phyloP scores from a whole-genome alignment of 2,329 filamentous ascomycete genomes.

The Diaporthe amygdali region DNA sequence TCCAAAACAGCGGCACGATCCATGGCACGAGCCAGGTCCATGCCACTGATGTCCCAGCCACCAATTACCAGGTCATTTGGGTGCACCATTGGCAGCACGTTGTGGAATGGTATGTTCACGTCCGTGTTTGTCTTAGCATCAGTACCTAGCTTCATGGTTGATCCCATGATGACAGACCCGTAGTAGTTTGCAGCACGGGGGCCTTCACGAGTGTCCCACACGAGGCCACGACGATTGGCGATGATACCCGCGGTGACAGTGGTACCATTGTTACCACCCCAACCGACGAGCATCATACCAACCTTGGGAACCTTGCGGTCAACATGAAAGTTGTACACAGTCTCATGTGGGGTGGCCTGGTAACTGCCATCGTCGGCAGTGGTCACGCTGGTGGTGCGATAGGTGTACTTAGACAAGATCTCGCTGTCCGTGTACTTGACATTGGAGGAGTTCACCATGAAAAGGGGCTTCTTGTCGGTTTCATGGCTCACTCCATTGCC shows the following conservation, averaged over 20 bases:
- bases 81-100: slow-evolving; percentile 94
- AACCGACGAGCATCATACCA: slow-evolving; percentile 96
- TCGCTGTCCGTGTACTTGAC: slow-evolving; percentile 87
- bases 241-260: slow-evolving; percentile 97
- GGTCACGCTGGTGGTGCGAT: slow-evolving; percentile 88
- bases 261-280: slow-evolving; percentile 97
- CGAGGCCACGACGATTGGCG: slow-evolving; percentile 85
- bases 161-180: slow-evolving; percentile 95
- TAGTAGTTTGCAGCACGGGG: slow-evolving; percentile 92
- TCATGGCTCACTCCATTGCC: slow-evolving; percentile 37
- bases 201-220: slow-evolving; percentile 95
- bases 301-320: slow-evolving; percentile 91
- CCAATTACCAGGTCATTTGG: slow-evolving; percentile 95
- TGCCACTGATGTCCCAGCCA: slow-evolving; percentile 94
- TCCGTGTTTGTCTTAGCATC: slow-evolving; percentile 85
- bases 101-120: slow-evolving; percentile 94
- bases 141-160: slow-evolving; percentile 94
- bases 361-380: slow-evolving; percentile 74
- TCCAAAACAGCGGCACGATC: slow-evolving; percentile 94
- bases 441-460: slow-evolving; percentile 90
- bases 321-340: slow-evolving; percentile 95
- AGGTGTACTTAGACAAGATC: slow-evolving; percentile 94
- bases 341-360: slow-evolving; percentile 85
- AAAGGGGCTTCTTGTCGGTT: slow-evolving; percentile 63
- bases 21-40: slow-evolving; percentile 92